Evolutionary conservation across 139 green algal genomes (phyloP).

Genomic region (Picochlorum sp.): DNA sequence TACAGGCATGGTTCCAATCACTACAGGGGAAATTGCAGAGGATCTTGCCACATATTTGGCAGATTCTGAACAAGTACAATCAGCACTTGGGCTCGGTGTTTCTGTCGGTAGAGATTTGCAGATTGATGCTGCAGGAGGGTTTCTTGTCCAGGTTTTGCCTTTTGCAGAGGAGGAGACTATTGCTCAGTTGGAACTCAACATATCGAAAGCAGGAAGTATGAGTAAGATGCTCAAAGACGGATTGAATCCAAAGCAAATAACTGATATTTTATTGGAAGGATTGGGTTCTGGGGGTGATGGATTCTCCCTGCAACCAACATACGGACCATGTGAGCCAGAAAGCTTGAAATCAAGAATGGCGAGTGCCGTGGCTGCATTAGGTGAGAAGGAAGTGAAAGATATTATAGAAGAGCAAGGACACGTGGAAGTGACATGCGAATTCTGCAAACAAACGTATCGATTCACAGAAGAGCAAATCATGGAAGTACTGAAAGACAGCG

Average conservation of each 20-base stretch:
- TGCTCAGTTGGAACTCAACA: slow-evolving; percentile 63
- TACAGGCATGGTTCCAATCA: slow-evolving; percentile 62
- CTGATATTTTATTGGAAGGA: slow-evolving; percentile 53
- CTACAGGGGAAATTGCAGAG: slow-evolving; percentile 68
- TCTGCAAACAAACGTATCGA: slow-evolving; percentile 60
- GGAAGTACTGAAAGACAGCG: background rate
- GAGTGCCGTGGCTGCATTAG: slow-evolving; percentile 25
- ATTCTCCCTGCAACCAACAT: slow-evolving; percentile 45
- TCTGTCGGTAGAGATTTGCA: slow-evolving; percentile 52
- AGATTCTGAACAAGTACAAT: slow-evolving; percentile 66
- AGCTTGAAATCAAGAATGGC: slow-evolving; percentile 63
- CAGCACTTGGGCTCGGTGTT: slow-evolving; percentile 77
- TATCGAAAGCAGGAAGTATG: slow-evolving; percentile 44
- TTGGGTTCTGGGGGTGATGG: slow-evolving; percentile 36
- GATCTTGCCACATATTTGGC: slow-evolving; percentile 84
- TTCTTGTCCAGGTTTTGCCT: slow-evolving; percentile 77
- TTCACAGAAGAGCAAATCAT: slow-evolving; percentile 50
- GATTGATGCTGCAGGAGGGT: slow-evolving; percentile 67
- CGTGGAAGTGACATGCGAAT: slow-evolving; percentile 62
- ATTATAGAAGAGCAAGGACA: slow-evolving; percentile 70
- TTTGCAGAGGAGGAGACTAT: slow-evolving; percentile 84
- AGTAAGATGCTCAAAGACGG: slow-evolving; percentile 59
- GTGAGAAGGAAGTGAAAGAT: slow-evolving; percentile 34
- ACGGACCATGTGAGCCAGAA: slow-evolving; percentile 64
- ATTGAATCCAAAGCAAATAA: slow-evolving; percentile 45